Conservation (phyloP, 2,329 filamentous ascomycete genomes). For the Hymenoscyphus salicellus region DNA sequence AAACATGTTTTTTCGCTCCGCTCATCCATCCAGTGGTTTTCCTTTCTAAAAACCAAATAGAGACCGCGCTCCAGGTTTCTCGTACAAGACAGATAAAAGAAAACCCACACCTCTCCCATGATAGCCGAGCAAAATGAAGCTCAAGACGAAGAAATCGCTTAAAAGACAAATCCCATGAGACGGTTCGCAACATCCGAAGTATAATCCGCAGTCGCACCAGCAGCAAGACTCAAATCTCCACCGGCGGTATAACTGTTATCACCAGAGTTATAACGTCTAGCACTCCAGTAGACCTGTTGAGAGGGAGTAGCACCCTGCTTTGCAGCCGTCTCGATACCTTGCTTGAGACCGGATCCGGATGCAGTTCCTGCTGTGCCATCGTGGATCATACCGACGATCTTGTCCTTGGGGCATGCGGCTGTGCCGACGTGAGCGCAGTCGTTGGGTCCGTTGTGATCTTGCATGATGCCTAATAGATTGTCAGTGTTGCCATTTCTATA, state of each 20-base stretch:
- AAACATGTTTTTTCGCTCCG: no score
- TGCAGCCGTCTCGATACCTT: neutral
- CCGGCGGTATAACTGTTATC: neutral
- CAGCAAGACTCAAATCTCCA: constrained; percentile 2
- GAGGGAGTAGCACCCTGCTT: neutral
- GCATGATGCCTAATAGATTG: constrained; percentile 25
- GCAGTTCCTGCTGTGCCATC: constrained; percentile 9
- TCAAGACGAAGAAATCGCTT: no score
- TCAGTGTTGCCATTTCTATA: no score
- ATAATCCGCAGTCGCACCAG: constrained; percentile 9
- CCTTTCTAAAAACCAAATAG: neutral
- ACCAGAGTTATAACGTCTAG: constrained; percentile 12
- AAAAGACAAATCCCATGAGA: constrained; percentile 8
- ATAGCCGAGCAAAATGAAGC: no score
- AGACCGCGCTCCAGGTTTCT: neutral
- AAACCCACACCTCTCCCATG: no score
- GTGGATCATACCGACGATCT: constrained; percentile 11
- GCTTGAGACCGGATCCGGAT: neutral
- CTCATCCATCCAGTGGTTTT: no score
- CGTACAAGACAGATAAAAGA: no score
- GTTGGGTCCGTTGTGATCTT: constrained; percentile 15
- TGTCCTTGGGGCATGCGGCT: neutral
- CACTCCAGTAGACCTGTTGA: constrained; percentile 8
- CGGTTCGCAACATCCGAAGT: constrained; percentile 10
- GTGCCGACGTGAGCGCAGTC: constrained; percentile 7